A percentile compares a stretch with the other conserved stretches of the same genome.
phyloP scores from a whole-genome alignment of 1,284 basidiomycete species.

The Ustilago curta region DNA sequence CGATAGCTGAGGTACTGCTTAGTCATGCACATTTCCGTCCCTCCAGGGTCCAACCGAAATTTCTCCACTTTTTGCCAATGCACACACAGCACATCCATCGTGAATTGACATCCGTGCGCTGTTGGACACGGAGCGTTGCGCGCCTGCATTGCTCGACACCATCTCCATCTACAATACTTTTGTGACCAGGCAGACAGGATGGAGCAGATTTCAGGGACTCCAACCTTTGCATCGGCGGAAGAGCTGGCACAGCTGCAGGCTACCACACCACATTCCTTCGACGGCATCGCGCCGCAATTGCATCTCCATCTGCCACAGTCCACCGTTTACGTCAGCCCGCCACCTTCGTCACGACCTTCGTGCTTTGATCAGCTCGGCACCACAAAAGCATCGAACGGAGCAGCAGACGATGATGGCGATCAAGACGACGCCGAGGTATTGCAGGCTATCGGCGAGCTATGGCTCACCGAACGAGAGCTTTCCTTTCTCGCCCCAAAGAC shows the following conservation, averaged over 20 bases:
- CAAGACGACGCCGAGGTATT: constrained; percentile 28
- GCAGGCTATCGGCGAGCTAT: constrained; percentile 37
- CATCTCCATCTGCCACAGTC: constrained; percentile 28
- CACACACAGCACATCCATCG: constrained; percentile 3
- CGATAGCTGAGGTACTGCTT: background rate
- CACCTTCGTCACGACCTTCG: constrained; percentile 30
- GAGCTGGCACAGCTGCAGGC: constrained; percentile 28
- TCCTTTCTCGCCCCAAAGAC: constrained; percentile 46
- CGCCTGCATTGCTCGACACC: background rate
- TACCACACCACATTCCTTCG: constrained; percentile 54
- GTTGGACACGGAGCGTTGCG: background rate
- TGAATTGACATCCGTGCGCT: constrained; percentile 9
- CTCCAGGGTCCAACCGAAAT: constrained; percentile 11
- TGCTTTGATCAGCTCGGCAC: constrained; percentile 23
- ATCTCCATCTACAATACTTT: background rate
- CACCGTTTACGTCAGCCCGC: constrained; percentile 39
- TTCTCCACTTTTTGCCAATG: constrained; percentile 9
- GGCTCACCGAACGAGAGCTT: constrained; percentile 56
- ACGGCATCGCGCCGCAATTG: constrained; percentile 32
- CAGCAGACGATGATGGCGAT: constrained; percentile 1
- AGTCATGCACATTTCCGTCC: background rate
- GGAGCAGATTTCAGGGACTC: constrained; percentile 29
- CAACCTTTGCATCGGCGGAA: constrained; percentile 23
- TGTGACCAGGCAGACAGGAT: constrained; percentile 14
- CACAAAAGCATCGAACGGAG: background rate